Evolutionary conservation across 495 filamentous ascomycete genomes (phyloP).

Genomic region (Podospora fimiseda): DNA sequence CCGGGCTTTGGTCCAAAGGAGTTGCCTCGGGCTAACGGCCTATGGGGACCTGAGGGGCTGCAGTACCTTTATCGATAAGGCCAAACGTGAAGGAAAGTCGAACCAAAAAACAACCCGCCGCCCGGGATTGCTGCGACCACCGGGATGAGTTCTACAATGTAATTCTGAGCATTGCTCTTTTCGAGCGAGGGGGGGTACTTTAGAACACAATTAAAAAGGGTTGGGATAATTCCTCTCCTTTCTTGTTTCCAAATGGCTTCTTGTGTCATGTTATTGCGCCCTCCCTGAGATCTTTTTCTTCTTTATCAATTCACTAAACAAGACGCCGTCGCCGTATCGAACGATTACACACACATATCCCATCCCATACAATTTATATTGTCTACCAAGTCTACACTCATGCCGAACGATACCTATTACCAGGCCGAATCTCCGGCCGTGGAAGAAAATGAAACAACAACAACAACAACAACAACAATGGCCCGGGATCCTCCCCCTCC

Average conservation of each 20-base stretch:
- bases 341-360: background rate
- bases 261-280: constrained; percentile 18
- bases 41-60: no score
- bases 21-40: no score
- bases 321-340: background rate
- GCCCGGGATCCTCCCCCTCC: no score
- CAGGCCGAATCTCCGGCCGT: constrained; percentile 21
- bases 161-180: no score
- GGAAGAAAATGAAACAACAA: background rate
- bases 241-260: constrained; percentile 15
- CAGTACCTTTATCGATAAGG: background rate
- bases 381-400: no score
- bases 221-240: constrained; percentile 16
- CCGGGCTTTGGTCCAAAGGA: no score
- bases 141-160: constrained; percentile 37
- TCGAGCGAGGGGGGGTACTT: no score
- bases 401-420: constrained; percentile 26
- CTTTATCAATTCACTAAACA: background rate
- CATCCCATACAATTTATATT: no score
- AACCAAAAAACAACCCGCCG: constrained; percentile 12
- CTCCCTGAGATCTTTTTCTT: constrained; percentile 10
- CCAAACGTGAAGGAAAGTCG: no score
- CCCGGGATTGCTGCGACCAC: constrained; percentile 1
- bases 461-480: background rate
- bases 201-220: constrained; percentile 22